Conservation (phyloP, 1,139 yeast genomes). For the Yamadazyma pseudoaaseri region DNA sequence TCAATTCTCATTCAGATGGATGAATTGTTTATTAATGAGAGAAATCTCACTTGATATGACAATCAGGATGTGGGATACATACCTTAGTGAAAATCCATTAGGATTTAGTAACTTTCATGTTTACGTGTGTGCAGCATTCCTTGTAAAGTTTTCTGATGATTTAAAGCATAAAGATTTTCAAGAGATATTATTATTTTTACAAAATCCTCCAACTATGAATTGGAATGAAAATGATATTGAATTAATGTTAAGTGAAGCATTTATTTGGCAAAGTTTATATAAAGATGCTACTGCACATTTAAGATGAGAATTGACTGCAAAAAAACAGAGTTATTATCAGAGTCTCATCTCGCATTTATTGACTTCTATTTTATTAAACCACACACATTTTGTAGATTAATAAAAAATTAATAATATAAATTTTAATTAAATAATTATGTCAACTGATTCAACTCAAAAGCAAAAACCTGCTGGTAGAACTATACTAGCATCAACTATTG, state of each 20-base stretch:
- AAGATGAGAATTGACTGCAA: conserved; percentile 6
- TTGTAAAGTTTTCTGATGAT: conserved; percentile 80
- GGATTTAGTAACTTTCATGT: conserved; percentile 94
- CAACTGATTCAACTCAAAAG: conserved; percentile 2
- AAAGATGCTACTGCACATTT: conserved; percentile 86
- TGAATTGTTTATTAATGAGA: conserved; percentile 96
- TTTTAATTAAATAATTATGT: background rate
- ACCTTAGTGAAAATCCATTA: conserved; percentile 80
- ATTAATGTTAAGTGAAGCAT: conserved; percentile 89
- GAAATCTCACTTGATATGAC: conserved; percentile 78
- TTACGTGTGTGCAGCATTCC: conserved; percentile 97
- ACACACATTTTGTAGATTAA: conserved; percentile 2
- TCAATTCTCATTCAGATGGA: conserved; percentile 97
- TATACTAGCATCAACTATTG: conserved; percentile 81
- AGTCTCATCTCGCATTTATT: conserved; percentile 11
- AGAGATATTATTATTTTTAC: conserved; percentile 86
- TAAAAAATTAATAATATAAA: background rate
- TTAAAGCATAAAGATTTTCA: conserved; percentile 90
- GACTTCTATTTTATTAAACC: conserved; percentile 8
- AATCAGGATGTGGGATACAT: conserved; percentile 98
- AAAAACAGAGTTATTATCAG: conserved; percentile 7
- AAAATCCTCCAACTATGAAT: conserved; percentile 76
- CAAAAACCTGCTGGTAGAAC: conserved; percentile 68
- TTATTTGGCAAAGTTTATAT: conserved; percentile 91
- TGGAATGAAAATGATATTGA: conserved; percentile 94